A percentile compares a stretch with the other conserved stretches of the same genome.
These are phyloP conservation scores for Euphorbia tirucalli DNA, from an alignment of 345 rosid genomes.

Conservation along the genomic window DNA sequence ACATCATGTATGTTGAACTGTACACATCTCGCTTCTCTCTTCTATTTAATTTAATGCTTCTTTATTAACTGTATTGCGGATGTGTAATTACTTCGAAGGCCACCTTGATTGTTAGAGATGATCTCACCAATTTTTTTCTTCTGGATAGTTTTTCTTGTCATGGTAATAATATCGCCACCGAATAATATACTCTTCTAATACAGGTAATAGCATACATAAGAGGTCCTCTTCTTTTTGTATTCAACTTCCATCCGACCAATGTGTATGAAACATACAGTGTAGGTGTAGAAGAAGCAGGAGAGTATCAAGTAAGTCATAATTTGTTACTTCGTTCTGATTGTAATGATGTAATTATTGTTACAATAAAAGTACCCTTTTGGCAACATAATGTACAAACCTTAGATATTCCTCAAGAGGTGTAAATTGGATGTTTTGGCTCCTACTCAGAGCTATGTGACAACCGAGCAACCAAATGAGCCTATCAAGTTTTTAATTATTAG, in stretches of 20 bases:
- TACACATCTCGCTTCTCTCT: neutral
- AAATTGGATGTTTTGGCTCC: neutral
- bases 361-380: neutral
- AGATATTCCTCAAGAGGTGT: neutral
- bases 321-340: neutral
- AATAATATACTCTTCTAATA: conserved; percentile 8
- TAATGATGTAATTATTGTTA: neutral
- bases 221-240: conserved; percentile 85
- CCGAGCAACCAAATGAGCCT: neutral
- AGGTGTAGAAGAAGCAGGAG: conserved; percentile 97
- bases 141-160: neutral
- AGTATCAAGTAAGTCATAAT: conserved; percentile 59
- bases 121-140: neutral
- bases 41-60: neutral
- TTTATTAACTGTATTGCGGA: neutral
- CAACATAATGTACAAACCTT: neutral
- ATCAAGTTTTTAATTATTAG: neutral
- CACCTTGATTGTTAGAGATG: neutral
- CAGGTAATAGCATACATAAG: conserved; percentile 80
- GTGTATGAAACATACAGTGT: conserved; percentile 53
- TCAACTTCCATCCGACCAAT: conserved; percentile 85
- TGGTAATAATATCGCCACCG: neutral
- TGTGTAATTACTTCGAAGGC: neutral
- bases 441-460: neutral
- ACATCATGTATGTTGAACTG: neutral